Percentiles rank a stretch among this genome's conserved stretches.
Conservation (phyloP, 768 basidiomycete species). For the Nidularia sp. region DNA sequence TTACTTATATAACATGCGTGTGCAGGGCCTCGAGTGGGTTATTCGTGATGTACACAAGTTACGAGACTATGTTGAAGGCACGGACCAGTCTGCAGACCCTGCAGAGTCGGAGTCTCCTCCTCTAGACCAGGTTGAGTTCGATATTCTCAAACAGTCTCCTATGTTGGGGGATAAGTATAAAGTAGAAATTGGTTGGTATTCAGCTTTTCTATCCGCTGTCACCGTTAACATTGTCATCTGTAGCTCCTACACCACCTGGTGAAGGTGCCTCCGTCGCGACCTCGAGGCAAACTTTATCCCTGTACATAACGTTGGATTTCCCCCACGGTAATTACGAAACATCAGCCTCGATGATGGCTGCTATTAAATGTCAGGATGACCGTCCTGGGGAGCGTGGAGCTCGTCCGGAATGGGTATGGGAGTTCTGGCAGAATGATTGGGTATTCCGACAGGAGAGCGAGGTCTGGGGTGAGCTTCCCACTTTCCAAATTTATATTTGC, state of each 20-base stretch:
- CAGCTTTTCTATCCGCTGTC: background rate
- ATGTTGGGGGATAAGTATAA: conserved; percentile 70
- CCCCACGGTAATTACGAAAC: conserved; percentile 56
- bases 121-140: conserved; percentile 41
- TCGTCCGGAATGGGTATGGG: conserved; percentile 72
- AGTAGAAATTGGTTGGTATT: conserved; percentile 57
- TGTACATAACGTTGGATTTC: conserved; percentile 66
- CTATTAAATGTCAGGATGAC: conserved; percentile 63
- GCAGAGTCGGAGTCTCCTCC: conserved; percentile 21
- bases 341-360: conserved; percentile 65
- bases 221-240: background rate
- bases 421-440: conserved; percentile 67
- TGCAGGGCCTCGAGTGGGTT: conserved; percentile 71
- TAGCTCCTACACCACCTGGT: conserved; percentile 14
- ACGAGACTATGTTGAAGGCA: conserved; percentile 52
- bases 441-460: conserved; percentile 67
- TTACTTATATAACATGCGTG: background rate
- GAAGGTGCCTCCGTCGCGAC: conserved; percentile 14
- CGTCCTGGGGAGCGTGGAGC: conserved; percentile 58
- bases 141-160: conserved; percentile 61
- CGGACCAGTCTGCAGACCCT: conserved; percentile 14
- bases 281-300: conserved; percentile 42
- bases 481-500: background rate
- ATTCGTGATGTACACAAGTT: conserved; percentile 56
- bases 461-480: conserved; percentile 59